Conservation (phyloP, 495 filamentous ascomycete species). For the Penicillium coprophilum region DNA sequence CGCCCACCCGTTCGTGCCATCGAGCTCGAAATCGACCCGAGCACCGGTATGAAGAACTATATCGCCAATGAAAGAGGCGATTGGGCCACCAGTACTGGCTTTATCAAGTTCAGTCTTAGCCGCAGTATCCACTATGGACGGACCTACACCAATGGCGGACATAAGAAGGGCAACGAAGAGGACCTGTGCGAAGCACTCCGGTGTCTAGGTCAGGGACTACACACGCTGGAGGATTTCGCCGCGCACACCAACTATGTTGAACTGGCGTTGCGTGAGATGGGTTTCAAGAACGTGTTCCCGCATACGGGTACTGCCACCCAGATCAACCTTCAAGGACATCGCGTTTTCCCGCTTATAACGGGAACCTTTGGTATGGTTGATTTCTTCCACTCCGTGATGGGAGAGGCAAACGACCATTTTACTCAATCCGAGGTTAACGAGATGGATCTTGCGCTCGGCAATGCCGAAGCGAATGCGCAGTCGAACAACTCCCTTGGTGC, state of each 20-base stretch:
- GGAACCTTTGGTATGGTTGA: constrained; percentile 92
- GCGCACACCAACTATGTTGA: constrained; percentile 96
- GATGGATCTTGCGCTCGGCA: constrained; percentile 70
- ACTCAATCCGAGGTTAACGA: constrained; percentile 93
- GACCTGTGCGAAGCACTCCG: constrained; percentile 89
- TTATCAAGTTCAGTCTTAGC: constrained; percentile 79
- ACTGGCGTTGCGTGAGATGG: constrained; percentile 81
- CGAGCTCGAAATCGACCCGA: constrained; percentile 79
- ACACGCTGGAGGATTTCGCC: constrained; percentile 93
- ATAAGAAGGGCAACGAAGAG: constrained; percentile 67
- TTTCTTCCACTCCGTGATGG: constrained; percentile 94
- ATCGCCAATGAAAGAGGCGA: constrained; percentile 85
- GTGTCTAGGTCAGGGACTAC: constrained; percentile 84
- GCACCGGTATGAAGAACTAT: constrained; percentile 98
- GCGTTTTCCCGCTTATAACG: constrained; percentile 84
- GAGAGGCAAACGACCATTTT: constrained; percentile 93
- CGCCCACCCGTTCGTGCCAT: constrained; percentile 68
- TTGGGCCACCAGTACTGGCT: constrained; percentile 89
- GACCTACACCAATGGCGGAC: constrained; percentile 72
- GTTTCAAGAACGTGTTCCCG: constrained; percentile 77
- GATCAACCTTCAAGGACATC: constrained; percentile 69
- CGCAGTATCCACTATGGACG: constrained; percentile 88
- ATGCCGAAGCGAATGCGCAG: constrained; percentile 53
- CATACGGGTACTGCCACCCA: constrained; percentile 76
- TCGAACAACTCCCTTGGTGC: constrained; percentile 46